phyloP scores from a whole-genome alignment of 192 early-diverging fungal genomes.

The Glomus cerebriforme region DNA sequence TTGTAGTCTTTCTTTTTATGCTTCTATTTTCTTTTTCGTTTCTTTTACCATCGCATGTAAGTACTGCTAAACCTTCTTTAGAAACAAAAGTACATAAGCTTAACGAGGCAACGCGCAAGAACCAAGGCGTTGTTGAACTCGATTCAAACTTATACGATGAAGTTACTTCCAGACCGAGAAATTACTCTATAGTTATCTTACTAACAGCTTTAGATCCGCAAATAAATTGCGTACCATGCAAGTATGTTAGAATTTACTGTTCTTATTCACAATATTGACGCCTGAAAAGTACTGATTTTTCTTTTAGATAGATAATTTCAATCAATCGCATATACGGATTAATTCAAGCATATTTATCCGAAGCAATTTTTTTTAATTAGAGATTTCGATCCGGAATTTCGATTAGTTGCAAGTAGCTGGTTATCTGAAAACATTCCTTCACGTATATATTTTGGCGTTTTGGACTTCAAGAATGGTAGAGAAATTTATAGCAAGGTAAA shows the following conservation, averaged over 20 bases:
- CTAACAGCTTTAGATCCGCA: conserved; percentile 66
- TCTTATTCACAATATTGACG: background rate
- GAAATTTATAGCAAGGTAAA: conserved; percentile 65
- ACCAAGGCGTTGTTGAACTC: conserved; percentile 53
- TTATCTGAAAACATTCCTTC: conserved; percentile 38
- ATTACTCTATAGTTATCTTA: conserved; percentile 68
- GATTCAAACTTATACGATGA: conserved; percentile 59
- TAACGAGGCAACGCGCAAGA: conserved; percentile 25
- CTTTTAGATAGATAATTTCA: background rate
- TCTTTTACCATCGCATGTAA: background rate
- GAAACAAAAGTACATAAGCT: conserved; percentile 34
- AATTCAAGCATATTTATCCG: background rate
- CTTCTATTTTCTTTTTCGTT: background rate
- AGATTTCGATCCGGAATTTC: conserved; percentile 69
- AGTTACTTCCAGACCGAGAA: conserved; percentile 60
- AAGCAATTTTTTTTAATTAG: conserved; percentile 43
- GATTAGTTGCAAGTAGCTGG: conserved; percentile 59
- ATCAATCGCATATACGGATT: too few relatives aligned
- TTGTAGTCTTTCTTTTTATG: background rate
- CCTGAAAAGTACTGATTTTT: background rate
- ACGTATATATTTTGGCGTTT: conserved; percentile 61
- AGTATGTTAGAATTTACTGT: conserved; percentile 44
- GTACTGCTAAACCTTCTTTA: conserved; percentile 17
- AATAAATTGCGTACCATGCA: conserved; percentile 73
- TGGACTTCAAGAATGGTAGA: conserved; percentile 68